A percentile compares a stretch with the other conserved stretches of the same genome.
Conservation (phyloP, 768 basidiomycete species). For the Boletus vermiculosoides region DNA sequence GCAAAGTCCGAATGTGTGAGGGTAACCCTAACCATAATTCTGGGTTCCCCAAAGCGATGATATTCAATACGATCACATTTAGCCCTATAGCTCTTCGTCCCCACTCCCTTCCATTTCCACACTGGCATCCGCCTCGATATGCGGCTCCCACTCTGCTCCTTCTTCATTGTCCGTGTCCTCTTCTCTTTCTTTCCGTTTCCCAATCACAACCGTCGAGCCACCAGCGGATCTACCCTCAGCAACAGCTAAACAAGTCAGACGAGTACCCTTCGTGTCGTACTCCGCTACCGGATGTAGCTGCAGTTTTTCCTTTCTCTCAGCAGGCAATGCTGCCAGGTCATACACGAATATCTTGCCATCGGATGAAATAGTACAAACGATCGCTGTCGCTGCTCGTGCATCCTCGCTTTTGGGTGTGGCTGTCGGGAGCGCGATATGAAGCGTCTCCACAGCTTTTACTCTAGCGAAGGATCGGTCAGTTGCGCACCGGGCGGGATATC, state of each 20-base stretch:
- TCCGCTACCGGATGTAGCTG: conserved; percentile 55
- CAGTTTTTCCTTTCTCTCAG: conserved; percentile 16
- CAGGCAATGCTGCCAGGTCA: conserved; percentile 57
- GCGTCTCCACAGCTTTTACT: conserved; percentile 76
- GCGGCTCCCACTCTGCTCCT: conserved; percentile 32
- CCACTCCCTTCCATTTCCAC: conserved; percentile 27
- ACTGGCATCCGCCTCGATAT: conserved; percentile 3
- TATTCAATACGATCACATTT: background rate
- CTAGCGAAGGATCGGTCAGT: conserved; percentile 37
- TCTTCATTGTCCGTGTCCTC: conserved; percentile 34
- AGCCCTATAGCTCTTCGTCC: background rate
- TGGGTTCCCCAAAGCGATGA: conserved; percentile 6
- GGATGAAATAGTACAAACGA: conserved; percentile 79
- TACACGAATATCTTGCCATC: conserved; percentile 84
- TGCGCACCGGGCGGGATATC: background rate
- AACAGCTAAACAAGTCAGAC: conserved; percentile 72
- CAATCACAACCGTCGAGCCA: conserved; percentile 15
- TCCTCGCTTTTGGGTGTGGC: conserved; percentile 12
- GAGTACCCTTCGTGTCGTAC: conserved; percentile 84
- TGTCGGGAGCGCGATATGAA: conserved; percentile 57
- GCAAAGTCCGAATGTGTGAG: background rate
- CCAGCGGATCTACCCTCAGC: conserved; percentile 47
- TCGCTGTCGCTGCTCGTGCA: conserved; percentile 47
- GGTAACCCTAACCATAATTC: conserved; percentile 20
- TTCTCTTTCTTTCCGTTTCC: conserved; percentile 39